These are phyloP conservation scores for Botrytis elliptica DNA, from an alignment of 2,329 filamentous ascomycete species.

Conservation along the genomic window DNA sequence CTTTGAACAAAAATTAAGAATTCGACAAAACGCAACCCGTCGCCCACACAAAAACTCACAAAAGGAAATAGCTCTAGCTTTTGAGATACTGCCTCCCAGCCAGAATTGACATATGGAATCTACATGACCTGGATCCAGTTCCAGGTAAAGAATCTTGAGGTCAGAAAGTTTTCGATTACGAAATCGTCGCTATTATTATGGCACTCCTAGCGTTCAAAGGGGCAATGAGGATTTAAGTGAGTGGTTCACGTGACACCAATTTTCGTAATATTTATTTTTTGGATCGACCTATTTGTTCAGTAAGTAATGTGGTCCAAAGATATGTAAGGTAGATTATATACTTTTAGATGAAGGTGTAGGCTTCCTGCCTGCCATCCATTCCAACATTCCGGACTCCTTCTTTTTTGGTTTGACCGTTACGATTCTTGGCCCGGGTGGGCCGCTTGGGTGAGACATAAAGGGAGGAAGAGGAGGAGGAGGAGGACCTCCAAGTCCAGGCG, in stretches of 20 bases:
- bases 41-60: slow-evolving; percentile 22
- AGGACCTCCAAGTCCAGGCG: slow-evolving; percentile 14
- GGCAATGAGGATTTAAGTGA: slow-evolving; percentile 7
- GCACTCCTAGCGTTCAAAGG: slow-evolving; percentile 8
- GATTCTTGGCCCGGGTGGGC: slow-evolving; percentile 4
- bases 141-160: slow-evolving; percentile 32
- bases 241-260: slow-evolving; percentile 32
- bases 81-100: not conserved
- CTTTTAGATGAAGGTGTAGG: slow-evolving; percentile 36
- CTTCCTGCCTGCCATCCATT: slow-evolving; percentile 35
- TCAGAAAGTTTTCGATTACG: slow-evolving; percentile 8
- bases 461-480: slow-evolving; percentile 17
- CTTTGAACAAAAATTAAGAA: slow-evolving; percentile 35
- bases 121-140: slow-evolving; percentile 44
- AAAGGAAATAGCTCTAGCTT: slow-evolving; percentile 1
- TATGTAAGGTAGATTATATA: slow-evolving; percentile 17
- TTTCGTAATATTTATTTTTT: slow-evolving; percentile 33
- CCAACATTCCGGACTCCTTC: slow-evolving; percentile 30
- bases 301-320: slow-evolving; percentile 15
- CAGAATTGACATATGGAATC: slow-evolving; percentile 26
- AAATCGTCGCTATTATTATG: slow-evolving; percentile 17
- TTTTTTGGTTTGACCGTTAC: slow-evolving; percentile 22
- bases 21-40: slow-evolving; percentile 30
- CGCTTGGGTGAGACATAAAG: slow-evolving; percentile 14
- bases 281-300: slow-evolving; percentile 30